These are phyloP conservation scores for Hypoxylon sp. DNA, from an alignment of 2,329 filamentous ascomycete species.

Conservation along the genomic window DNA sequence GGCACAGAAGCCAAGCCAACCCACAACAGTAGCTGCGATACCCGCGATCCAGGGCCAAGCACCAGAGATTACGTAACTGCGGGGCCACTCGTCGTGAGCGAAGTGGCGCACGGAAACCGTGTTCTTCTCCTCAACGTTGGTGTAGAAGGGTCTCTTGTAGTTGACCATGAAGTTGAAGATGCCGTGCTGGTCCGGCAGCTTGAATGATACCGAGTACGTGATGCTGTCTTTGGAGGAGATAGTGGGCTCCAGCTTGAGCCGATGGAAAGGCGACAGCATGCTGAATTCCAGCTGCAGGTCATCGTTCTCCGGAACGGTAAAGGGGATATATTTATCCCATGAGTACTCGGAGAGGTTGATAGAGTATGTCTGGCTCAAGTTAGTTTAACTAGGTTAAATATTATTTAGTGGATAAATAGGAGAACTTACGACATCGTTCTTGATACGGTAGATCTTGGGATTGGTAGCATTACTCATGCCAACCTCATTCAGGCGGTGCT, in stretches of 20 bases:
- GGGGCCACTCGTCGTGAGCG: constrained; percentile 95
- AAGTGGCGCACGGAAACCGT: constrained; percentile 96
- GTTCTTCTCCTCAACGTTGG: constrained; percentile 90
- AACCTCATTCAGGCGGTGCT: constrained; percentile 79
- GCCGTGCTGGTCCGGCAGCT: constrained; percentile 94
- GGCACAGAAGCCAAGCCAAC: constrained; percentile 87
- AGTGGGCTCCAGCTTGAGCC: constrained; percentile 77
- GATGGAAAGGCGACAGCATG: constrained; percentile 98
- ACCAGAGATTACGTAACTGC: constrained; percentile 89
- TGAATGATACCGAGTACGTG: constrained; percentile 82
- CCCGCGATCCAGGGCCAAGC: constrained; percentile 97
- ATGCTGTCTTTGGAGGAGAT: constrained; percentile 75
- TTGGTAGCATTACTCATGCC: constrained; percentile 74
- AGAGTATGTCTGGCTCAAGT: constrained; percentile 76
- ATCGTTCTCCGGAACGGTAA: constrained; percentile 78
- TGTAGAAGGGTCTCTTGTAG: constrained; percentile 95
- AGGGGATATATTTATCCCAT: constrained; percentile 82
- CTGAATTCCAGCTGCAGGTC: constrained; percentile 94
- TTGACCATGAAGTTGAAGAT: constrained; percentile 99
- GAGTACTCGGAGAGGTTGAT: constrained; percentile 91
- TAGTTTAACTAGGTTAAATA: constrained; percentile 19
- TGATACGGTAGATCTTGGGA: constrained; percentile 92
- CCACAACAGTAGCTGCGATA: constrained; percentile 84
- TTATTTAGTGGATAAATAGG: not conserved
- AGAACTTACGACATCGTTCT: constrained; percentile 91